phyloP scores from a whole-genome alignment of 192 early-diverging fungal genomes.

The Helicostylum pulchrum region DNA sequence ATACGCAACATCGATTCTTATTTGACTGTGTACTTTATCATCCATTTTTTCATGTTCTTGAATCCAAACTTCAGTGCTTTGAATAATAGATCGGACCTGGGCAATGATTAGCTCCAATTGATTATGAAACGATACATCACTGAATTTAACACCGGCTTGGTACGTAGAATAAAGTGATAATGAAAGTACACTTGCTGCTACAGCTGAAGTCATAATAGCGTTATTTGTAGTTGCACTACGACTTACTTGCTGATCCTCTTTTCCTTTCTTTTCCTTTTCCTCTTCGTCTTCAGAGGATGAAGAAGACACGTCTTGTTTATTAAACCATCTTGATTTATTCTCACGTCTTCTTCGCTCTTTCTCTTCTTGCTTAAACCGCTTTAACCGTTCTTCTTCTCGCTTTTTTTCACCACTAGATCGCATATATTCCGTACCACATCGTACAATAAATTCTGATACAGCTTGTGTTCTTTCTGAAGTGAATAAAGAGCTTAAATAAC shows the following conservation, averaged over 20 bases:
- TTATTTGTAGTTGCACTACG: background rate
- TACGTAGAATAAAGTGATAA: conserved; percentile 46
- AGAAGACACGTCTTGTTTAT: background rate
- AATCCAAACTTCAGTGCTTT: conserved; percentile 48
- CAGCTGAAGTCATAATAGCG: conserved; percentile 27
- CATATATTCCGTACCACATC: conserved; percentile 10
- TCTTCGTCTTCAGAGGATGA: conserved; percentile 3
- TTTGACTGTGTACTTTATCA: conserved; percentile 37
- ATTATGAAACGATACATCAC: conserved; percentile 46
- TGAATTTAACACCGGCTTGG: conserved; percentile 38
- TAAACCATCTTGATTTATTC: conserved; percentile 1
- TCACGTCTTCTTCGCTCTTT: background rate
- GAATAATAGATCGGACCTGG: conserved; percentile 39
- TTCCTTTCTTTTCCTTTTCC: conserved; percentile 10
- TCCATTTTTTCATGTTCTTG: conserved; percentile 38
- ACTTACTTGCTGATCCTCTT: conserved; percentile 17
- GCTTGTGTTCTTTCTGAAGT: conserved; percentile 1
- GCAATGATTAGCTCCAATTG: conserved; percentile 42
- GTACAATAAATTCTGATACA: conserved; percentile 13
- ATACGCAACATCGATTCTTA: conserved; percentile 32
- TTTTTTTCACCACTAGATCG: background rate
- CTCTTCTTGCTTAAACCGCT: background rate
- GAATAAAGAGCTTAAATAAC: conserved; percentile 11
- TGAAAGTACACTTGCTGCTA: conserved; percentile 38
- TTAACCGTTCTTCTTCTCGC: background rate